These are phyloP conservation scores for Diutina sp. DNA, from an alignment of 1,139 yeast species.

Conservation along the genomic window DNA sequence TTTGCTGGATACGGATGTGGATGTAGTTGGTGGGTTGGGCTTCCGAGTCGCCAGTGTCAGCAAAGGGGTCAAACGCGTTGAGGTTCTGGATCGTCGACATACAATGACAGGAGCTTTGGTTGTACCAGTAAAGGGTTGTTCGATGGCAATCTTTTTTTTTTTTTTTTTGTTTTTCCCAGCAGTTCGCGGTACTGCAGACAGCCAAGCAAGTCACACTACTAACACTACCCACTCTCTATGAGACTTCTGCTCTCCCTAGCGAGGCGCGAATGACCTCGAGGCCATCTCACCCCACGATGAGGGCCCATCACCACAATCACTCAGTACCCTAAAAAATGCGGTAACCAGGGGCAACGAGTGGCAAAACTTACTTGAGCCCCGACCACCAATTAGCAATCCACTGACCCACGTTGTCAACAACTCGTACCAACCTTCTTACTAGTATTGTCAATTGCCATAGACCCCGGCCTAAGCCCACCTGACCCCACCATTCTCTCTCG, in stretches of 20 bases:
- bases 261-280: too few species aligned
- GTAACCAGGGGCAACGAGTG: too few species aligned
- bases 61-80: slow-evolving; percentile 97
- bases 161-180: background rate
- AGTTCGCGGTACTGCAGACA: background rate
- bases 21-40: slow-evolving; percentile 91
- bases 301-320: too few species aligned
- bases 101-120: slow-evolving; percentile 7
- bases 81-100: slow-evolving; percentile 94
- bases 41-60: slow-evolving; percentile 99
- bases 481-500: background rate
- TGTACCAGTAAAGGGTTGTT: background rate
- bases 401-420: too few species aligned
- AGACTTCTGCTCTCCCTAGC: too few species aligned
- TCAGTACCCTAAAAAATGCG: too few species aligned
- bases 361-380: too few species aligned
- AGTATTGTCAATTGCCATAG: too few species aligned
- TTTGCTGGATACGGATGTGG: slow-evolving; percentile 98
- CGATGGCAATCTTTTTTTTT: background rate
- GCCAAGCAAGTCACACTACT: background rate
- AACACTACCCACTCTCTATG: too few species aligned
- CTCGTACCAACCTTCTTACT: too few species aligned
- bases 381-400: too few species aligned
- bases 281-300: too few species aligned
- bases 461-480: background rate